These are phyloP conservation scores for Cupressus sempervirens DNA, from an alignment of 75 land plant species.

Conservation along the genomic window DNA sequence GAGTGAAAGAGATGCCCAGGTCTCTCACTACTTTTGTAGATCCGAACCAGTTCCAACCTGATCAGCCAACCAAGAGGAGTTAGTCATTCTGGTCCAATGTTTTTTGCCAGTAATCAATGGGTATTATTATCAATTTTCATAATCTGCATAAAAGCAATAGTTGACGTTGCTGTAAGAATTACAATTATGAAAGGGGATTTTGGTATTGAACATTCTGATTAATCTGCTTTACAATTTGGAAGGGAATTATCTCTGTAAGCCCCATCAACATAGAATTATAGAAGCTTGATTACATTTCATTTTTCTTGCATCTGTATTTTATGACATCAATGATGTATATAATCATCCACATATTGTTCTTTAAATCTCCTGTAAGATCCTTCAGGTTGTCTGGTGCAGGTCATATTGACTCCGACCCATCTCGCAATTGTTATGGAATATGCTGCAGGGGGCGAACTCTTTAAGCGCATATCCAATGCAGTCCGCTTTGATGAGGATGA, in stretches of 20 bases:
- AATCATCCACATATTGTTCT: neutral
- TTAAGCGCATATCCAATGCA: constrained; percentile 55
- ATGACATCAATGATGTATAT: neutral
- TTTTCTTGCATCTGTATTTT: neutral
- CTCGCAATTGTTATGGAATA: constrained; percentile 72
- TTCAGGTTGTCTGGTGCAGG: constrained; percentile 21
- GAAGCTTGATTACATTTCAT: neutral
- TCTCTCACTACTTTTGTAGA: too few species aligned
- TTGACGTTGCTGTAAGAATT: neutral
- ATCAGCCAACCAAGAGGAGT: too few species aligned
- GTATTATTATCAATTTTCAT: neutral
- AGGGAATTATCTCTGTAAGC: neutral
- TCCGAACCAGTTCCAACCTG: too few species aligned
- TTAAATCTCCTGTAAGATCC: neutral
- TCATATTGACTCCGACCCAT: constrained; percentile 57
- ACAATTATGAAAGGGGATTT: neutral
- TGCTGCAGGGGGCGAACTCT: constrained; percentile 75
- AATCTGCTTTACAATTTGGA: neutral
- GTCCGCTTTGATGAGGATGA: constrained; percentile 69
- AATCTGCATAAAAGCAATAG: neutral
- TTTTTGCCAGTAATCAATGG: neutral
- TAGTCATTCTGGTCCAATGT: too few species aligned
- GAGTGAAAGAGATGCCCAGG: too few species aligned
- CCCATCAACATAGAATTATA: neutral
- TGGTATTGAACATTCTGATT: neutral